Conservation (phyloP, 129 eudicot species). For the Centella asiatica region DNA sequence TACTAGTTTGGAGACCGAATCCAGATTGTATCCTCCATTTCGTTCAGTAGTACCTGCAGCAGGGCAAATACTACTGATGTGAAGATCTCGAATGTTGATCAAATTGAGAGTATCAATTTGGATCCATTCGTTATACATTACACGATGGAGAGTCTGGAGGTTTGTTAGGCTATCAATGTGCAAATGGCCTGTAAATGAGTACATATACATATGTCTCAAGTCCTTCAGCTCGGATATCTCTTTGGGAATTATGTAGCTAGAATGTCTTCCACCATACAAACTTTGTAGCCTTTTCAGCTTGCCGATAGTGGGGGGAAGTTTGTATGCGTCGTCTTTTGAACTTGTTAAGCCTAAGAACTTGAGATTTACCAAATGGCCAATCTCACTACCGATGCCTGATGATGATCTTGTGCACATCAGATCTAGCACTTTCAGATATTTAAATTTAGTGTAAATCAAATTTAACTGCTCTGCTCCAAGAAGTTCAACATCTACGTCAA, state of each 20-base stretch:
- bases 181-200: neutral
- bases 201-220: neutral
- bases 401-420: neutral
- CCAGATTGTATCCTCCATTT: neutral
- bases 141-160: neutral
- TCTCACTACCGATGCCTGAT: neutral
- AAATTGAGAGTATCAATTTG: neutral
- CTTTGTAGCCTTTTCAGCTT: slow-evolving; percentile 5
- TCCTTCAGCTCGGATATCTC: neutral
- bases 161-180: neutral
- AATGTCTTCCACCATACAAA: neutral
- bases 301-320: neutral
- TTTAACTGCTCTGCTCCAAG: neutral
- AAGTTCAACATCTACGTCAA: too few species aligned
- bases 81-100: neutral
- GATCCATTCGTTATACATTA: neutral
- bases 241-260: neutral
- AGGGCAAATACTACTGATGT: too few species aligned
- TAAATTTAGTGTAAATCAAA: neutral
- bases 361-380: neutral
- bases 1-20: neutral
- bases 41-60: fast-evolving
- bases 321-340: neutral
- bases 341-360: neutral
- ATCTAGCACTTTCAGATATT: neutral